Evolutionary conservation across 2,329 filamentous ascomycete species (phyloP).

Genomic region (Phaeosphaeria sp.): DNA sequence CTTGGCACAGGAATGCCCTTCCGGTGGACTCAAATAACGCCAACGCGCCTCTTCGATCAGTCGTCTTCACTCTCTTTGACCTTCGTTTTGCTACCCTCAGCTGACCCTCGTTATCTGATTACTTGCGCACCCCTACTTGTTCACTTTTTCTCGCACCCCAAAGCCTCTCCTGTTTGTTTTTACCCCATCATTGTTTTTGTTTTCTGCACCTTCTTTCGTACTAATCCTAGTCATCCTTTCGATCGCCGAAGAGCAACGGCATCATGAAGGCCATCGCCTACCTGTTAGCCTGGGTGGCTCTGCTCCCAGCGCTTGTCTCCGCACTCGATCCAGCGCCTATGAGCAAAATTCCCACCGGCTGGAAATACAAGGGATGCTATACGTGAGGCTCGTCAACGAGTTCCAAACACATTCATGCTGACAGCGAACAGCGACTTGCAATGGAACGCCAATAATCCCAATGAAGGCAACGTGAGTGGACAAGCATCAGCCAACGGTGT

Average conservation of each 20-base stretch:
- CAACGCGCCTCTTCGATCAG: neutral
- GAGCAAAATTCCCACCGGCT: conserved; percentile 9
- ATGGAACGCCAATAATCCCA: neutral
- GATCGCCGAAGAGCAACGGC: neutral
- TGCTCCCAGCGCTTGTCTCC: conserved; percentile 9
- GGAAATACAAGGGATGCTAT: conserved; percentile 27
- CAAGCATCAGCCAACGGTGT: neutral
- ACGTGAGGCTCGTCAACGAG: conserved; percentile 1
- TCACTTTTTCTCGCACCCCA: neutral
- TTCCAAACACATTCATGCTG: neutral
- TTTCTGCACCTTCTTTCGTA: neutral
- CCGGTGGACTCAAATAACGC: neutral
- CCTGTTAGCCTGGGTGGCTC: conserved; percentile 20
- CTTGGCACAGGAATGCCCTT: conserved; percentile 10
- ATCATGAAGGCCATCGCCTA: conserved; percentile 25
- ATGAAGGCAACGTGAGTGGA: conserved; percentile 1
- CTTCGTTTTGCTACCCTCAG: neutral
- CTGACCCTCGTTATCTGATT: conserved; percentile 4
- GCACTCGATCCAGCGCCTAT: conserved; percentile 9
- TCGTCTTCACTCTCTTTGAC: neutral
- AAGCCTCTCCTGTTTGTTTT: neutral
- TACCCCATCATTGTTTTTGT: neutral
- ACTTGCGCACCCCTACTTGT: neutral
- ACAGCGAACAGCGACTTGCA: neutral
- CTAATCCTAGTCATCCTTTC: neutral